Evolutionary conservation across 2,329 filamentous ascomycete genomes (phyloP).

Genomic region (Ramularia endophylla): DNA sequence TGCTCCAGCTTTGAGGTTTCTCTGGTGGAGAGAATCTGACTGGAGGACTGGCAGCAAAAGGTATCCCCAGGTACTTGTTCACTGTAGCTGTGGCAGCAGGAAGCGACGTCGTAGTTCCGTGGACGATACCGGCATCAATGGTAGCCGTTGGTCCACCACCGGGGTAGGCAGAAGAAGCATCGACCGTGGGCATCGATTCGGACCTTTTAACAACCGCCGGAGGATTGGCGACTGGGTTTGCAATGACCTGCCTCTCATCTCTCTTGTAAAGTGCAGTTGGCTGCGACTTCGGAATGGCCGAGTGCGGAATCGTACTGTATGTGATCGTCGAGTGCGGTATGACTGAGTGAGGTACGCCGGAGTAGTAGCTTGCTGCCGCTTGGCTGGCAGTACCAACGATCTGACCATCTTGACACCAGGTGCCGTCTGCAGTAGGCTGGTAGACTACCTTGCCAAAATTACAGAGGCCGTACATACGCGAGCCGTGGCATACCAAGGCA

Average conservation of each 20-base stretch:
- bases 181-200: neutral
- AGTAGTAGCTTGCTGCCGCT: no score
- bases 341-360: no score
- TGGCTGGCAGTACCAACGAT: neutral
- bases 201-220: neutral
- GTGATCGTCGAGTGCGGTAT: no score
- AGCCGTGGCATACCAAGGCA: slow-evolving; percentile 35
- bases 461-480: slow-evolving; percentile 38
- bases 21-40: slow-evolving; percentile 28
- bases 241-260: no score
- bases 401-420: slow-evolving; percentile 28
- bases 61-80: slow-evolving; percentile 33
- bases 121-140: slow-evolving; percentile 24
- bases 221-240: no score
- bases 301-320: no score
- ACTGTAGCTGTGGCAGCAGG: slow-evolving; percentile 26
- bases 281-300: no score
- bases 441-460: slow-evolving; percentile 37
- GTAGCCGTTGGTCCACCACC: slow-evolving; percentile 24
- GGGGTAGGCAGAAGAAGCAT: slow-evolving; percentile 6
- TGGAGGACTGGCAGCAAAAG: slow-evolving; percentile 30
- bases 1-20: slow-evolving; percentile 11
- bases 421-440: slow-evolving; percentile 38
- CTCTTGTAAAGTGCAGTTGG: no score
- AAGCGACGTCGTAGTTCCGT: slow-evolving; percentile 27